Evolutionary conservation across 805 yeast genomes (phyloP).

Genomic region (Yarrowia sp.): DNA sequence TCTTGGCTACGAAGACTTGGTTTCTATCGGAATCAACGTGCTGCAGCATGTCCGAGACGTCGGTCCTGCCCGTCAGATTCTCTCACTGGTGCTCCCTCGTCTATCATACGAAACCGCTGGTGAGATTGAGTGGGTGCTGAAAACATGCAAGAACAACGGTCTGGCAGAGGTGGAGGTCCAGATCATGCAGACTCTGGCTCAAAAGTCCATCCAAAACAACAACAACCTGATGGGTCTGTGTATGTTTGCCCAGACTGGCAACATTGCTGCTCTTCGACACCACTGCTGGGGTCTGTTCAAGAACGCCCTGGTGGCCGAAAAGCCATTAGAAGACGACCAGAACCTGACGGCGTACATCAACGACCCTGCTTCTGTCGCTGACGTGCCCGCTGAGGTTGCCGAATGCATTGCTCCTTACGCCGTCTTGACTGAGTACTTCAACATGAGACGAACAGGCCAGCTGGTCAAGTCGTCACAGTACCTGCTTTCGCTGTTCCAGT

Average conservation of each 20-base stretch:
- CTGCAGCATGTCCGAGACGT: background rate
- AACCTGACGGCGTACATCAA: slow-evolving; percentile 25
- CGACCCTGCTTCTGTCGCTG: slow-evolving; percentile 17
- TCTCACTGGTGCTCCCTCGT: slow-evolving; percentile 2
- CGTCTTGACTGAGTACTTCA: slow-evolving; percentile 32
- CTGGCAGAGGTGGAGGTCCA: slow-evolving; percentile 3
- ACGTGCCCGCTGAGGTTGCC: slow-evolving; percentile 31
- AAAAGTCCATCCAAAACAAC: slow-evolving; percentile 21
- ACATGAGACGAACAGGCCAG: slow-evolving; percentile 18
- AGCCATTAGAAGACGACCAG: slow-evolving; percentile 27
- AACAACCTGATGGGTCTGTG: slow-evolving; percentile 34
- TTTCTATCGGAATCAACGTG: slow-evolving; percentile 14
- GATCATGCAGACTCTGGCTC: slow-evolving; percentile 1
- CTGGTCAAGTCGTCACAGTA: slow-evolving; percentile 30
- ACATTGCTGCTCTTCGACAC: slow-evolving; percentile 30
- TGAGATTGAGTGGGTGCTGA: slow-evolving; percentile 9
- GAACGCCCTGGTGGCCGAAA: slow-evolving; percentile 28
- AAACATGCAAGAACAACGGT: slow-evolving; percentile 13
- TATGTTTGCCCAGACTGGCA: slow-evolving; percentile 32
- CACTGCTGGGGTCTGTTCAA: slow-evolving; percentile 37
- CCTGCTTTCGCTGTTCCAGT: slow-evolving; percentile 35
- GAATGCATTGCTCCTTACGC: slow-evolving; percentile 40
- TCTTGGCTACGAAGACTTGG: slow-evolving; percentile 25
- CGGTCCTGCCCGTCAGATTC: slow-evolving; percentile 9
- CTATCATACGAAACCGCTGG: background rate